A percentile compares a stretch with the other conserved stretches of the same genome.
Conservation (phyloP, 192 early-diverging fungal species). For the Spizellomyces punctatus region DNA sequence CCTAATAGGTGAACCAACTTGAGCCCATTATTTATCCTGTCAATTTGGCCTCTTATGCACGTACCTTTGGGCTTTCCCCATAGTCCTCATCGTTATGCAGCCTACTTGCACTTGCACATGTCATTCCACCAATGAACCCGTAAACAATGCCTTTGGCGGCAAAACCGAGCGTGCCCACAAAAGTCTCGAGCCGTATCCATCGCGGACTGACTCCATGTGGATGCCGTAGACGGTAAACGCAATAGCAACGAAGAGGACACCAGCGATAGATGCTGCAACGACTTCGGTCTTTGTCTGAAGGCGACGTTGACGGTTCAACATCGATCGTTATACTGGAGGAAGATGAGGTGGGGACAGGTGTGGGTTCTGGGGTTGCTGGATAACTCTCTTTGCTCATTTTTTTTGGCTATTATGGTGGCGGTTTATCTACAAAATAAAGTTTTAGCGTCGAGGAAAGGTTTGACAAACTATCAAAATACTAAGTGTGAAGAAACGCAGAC, state of each 20-base stretch:
- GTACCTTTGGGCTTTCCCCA: slow-evolving; percentile 24
- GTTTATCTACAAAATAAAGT: too few relatives aligned
- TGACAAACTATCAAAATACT: too few relatives aligned
- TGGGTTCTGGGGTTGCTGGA: too few relatives aligned
- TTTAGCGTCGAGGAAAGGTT: too few relatives aligned
- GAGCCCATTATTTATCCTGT: neutral
- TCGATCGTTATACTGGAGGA: too few relatives aligned
- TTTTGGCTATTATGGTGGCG: too few relatives aligned
- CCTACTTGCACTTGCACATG: slow-evolving; percentile 38
- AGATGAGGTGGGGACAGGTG: too few relatives aligned
- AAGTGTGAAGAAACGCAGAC: too few relatives aligned
- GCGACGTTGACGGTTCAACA: too few relatives aligned
- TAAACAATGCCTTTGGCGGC: slow-evolving; percentile 56
- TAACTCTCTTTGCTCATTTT: too few relatives aligned
- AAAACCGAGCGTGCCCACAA: slow-evolving; percentile 53
- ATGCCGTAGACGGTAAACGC: slow-evolving; percentile 3
- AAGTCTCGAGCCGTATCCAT: slow-evolving; percentile 2
- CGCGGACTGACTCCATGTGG: slow-evolving; percentile 16
- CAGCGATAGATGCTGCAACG: neutral
- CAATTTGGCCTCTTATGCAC: neutral
- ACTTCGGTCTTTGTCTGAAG: too few relatives aligned
- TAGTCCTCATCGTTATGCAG: slow-evolving; percentile 33
- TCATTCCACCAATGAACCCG: slow-evolving; percentile 50
- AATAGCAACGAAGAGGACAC: slow-evolving; percentile 11
- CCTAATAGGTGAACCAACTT: slow-evolving; percentile 22